Base-by-base conservation (phyloP, 2,329 filamentous ascomycete genomes). In the Didymosphaeria variabile region DNA sequence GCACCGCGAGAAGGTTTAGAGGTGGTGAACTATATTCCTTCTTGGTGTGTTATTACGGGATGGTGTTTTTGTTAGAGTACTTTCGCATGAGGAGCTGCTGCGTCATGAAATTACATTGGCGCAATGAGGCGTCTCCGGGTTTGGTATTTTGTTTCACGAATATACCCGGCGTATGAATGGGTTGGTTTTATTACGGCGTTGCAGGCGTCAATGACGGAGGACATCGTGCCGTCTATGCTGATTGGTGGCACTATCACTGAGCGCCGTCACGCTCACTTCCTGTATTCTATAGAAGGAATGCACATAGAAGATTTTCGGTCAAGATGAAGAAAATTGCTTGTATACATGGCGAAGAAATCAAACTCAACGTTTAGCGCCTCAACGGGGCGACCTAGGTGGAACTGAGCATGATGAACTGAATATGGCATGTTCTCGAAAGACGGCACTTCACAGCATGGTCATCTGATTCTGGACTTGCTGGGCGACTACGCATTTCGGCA, bases 1-100 rank as follows among this genome's bases (percentile, higher is more conserved):
- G 49, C 57, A 59, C 40, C n/a, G 26, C 6, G 57, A 55, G 50
- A 15, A 47, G 5, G 57, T 55, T 32, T 59, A 51, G 19, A 26
- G 13, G 23, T 12, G 32, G 32, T 19, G 21, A 23, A 19, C 23
- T 8, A 32, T 32, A 9, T 47, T 55, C 12, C n/a, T 17, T 13
- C 9, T 19, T n/a, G 52, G 8, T 9, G 5, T 23, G 26, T 23
- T 55, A 8, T 9, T 13, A 29, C 4, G 4, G 21, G 26, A 26
- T 44, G 23, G 17, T 9, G 2, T 15, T 44, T 44, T 32, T 55
- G 26, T 38, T 45, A 17, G 21, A 17, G 23, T 13, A 23, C n/a
- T 31, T 15, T 51, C 10, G n/a, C 32, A 10, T n/a, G 36, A 29
- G n/a, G 53, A 17, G n/a, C 17, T n/a, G 5, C 31, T 34, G n/a